Conservation (phyloP, 2,329 filamentous ascomycete species). For the Colletotrichum sublineola region DNA sequence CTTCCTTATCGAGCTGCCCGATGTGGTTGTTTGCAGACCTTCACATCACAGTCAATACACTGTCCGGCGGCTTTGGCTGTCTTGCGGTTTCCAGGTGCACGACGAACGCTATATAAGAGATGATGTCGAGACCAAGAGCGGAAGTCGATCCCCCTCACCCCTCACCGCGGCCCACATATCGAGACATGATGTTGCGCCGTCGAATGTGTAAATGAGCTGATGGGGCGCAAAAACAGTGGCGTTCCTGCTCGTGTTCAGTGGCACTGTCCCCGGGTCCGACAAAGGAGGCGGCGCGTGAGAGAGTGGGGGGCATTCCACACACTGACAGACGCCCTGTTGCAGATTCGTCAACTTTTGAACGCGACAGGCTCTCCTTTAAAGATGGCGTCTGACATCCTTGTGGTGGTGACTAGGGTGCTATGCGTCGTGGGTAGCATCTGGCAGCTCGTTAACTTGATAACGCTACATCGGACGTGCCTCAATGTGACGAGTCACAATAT, state of each 20-base stretch:
- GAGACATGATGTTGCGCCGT: conserved; percentile 7
- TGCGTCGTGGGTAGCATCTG: conserved; percentile 19
- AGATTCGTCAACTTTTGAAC: conserved; percentile 16
- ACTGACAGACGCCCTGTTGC: conserved; percentile 4
- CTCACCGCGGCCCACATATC: not conserved
- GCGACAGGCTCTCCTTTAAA: conserved; percentile 25
- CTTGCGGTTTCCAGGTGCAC: not conserved
- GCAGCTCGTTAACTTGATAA: conserved; percentile 11
- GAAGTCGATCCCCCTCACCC: conserved; percentile 16
- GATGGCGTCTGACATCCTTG: conserved; percentile 22
- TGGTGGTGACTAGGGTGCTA: conserved; percentile 1
- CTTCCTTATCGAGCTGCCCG: conserved; percentile 7
- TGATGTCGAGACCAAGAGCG: conserved; percentile 3
- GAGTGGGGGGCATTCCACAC: conserved; percentile 33
- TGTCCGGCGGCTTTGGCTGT: not conserved
- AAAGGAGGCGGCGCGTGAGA: not conserved
- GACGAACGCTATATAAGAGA: not conserved
- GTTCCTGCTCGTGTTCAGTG: conserved; percentile 17
- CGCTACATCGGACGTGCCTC: conserved; percentile 28
- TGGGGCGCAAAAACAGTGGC: conserved; percentile 7
- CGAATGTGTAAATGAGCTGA: not conserved
- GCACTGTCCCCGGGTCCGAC: conserved; percentile 3
- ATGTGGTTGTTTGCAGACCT: conserved; percentile 19
- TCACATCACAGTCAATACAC: not conserved
- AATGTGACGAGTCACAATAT: conserved; percentile 32